Evolutionary conservation across 2,329 filamentous ascomycete species (phyloP).

Genomic region (Cordyceps fumosorosea): DNA sequence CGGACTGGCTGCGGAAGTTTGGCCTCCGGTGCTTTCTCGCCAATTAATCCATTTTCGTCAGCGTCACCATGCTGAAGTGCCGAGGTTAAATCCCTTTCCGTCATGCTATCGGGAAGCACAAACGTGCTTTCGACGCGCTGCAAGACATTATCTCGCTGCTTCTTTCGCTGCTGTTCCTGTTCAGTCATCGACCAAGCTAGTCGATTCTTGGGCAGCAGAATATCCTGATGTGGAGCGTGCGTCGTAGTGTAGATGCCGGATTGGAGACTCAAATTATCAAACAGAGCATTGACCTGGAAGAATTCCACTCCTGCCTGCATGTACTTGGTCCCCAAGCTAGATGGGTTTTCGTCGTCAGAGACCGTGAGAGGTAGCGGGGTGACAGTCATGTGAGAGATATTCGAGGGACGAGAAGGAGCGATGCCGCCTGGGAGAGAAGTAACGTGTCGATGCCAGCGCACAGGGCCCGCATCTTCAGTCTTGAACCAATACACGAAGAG

Average conservation of each 20-base stretch:
- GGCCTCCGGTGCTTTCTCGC: conserved; percentile 7
- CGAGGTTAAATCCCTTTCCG: conserved; percentile 20
- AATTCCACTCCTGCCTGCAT: conserved; percentile 31
- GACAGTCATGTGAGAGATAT: conserved; percentile 23
- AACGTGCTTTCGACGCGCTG: conserved; percentile 26
- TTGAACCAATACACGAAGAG: conserved; percentile 32
- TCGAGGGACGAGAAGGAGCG: conserved; percentile 1
- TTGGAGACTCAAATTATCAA: conserved; percentile 35
- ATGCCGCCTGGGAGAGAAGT: conserved; percentile 20
- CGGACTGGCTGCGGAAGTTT: conserved; percentile 3
- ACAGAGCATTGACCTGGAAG: conserved; percentile 40
- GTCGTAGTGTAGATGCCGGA: conserved; percentile 31
- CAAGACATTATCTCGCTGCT: conserved; percentile 23
- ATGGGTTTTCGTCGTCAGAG: conserved; percentile 4
- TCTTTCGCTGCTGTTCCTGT: conserved; percentile 23
- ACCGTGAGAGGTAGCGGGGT: conserved; percentile 21
- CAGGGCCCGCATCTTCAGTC: conserved; percentile 17
- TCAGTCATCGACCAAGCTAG: conserved; percentile 21
- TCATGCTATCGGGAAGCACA: conserved; percentile 31
- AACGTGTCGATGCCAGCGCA: conserved; percentile 33
- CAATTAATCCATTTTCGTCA: conserved; percentile 14
- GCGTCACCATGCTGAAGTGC: background rate
- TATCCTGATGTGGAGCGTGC: conserved; percentile 18
- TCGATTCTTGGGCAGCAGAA: conserved; percentile 23
- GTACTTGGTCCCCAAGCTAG: conserved; percentile 26